A percentile compares a stretch with the other conserved stretches of the same genome.
Conservation (phyloP, 2,329 filamentous ascomycete species). For the Myriangium duriaei region DNA sequence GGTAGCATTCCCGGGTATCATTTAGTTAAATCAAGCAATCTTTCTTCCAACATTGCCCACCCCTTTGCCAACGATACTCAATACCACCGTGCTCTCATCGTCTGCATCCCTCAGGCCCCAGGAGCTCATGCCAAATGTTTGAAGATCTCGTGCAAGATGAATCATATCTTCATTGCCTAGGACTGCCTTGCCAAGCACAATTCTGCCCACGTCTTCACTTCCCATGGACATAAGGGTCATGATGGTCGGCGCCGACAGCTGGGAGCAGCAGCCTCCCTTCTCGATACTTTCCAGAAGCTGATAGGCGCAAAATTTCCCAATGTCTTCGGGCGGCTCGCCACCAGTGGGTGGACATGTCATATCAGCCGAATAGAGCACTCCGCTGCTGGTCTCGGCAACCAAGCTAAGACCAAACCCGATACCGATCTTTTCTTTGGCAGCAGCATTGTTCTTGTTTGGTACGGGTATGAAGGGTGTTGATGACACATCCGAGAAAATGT, state of each 20-base stretch:
- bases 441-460: slow-evolving; percentile 53
- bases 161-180: slow-evolving; percentile 71
- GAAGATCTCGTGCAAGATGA: slow-evolving; percentile 69
- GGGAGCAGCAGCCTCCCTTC: slow-evolving; percentile 69
- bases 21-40: slow-evolving; percentile 40
- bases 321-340: slow-evolving; percentile 76
- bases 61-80: slow-evolving; percentile 85
- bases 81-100: slow-evolving; percentile 55
- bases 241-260: slow-evolving; percentile 58
- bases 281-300: slow-evolving; percentile 76
- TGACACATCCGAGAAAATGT: slow-evolving; percentile 63
- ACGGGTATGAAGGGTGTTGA: slow-evolving; percentile 50
- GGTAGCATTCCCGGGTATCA: slow-evolving; percentile 11
- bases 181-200: slow-evolving; percentile 70
- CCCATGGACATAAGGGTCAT: slow-evolving; percentile 96
- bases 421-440: slow-evolving; percentile 49
- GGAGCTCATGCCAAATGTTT: slow-evolving; percentile 75
- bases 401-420: slow-evolving; percentile 85
- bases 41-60: slow-evolving; percentile 94
- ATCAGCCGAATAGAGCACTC: slow-evolving; percentile 80
- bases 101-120: slow-evolving; percentile 74
- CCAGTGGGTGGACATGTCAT: slow-evolving; percentile 61
- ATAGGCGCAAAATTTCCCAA: slow-evolving; percentile 77
- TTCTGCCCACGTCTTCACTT: slow-evolving; percentile 80
- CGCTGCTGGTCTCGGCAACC: slow-evolving; percentile 83